phyloP scores from a whole-genome alignment of 1,139 yeast species.

The Saccharomyces hybrid region DNA sequence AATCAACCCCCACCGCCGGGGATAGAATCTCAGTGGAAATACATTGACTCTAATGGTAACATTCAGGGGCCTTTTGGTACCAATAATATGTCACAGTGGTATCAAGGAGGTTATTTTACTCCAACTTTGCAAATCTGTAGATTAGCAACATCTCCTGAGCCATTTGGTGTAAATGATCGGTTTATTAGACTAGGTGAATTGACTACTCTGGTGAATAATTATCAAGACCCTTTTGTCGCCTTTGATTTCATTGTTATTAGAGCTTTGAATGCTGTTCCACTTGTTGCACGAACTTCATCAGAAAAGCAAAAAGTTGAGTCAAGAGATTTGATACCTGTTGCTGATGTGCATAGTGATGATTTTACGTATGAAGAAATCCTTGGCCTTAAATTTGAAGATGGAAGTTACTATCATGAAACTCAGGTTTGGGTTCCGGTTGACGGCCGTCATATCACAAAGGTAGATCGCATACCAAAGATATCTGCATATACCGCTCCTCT shows the following conservation, averaged over 20 bases:
- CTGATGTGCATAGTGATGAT: conserved; percentile 13
- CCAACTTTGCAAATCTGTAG: conserved; percentile 24
- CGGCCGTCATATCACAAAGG: conserved; percentile 3
- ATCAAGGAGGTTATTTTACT: conserved; percentile 27
- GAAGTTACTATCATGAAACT: conserved; percentile 26
- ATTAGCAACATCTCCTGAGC: conserved; percentile 20
- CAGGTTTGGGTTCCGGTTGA: conserved; percentile 24
- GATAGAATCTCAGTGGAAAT: conserved; percentile 29
- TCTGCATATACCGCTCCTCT: not conserved
- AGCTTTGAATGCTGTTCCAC: not conserved
- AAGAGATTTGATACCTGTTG: not conserved
- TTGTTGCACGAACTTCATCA: not conserved
- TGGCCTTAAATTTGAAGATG: conserved; percentile 19
- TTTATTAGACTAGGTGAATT: conserved; percentile 25
- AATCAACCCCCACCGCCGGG: conserved; percentile 5
- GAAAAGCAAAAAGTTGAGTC: not conserved
- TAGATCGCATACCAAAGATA: not conserved
- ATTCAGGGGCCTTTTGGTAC: conserved; percentile 32
- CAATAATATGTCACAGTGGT: conserved; percentile 29
- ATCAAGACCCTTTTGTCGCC: conserved; percentile 24
- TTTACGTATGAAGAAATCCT: conserved; percentile 25
- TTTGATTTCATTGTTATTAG: conserved; percentile 16
- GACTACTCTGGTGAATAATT: conserved; percentile 20
- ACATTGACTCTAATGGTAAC: conserved; percentile 27
- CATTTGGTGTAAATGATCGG: conserved; percentile 24